Base-by-base conservation (phyloP, 208 protist genomes). In the Trypanosomatidae sp. region DNA sequence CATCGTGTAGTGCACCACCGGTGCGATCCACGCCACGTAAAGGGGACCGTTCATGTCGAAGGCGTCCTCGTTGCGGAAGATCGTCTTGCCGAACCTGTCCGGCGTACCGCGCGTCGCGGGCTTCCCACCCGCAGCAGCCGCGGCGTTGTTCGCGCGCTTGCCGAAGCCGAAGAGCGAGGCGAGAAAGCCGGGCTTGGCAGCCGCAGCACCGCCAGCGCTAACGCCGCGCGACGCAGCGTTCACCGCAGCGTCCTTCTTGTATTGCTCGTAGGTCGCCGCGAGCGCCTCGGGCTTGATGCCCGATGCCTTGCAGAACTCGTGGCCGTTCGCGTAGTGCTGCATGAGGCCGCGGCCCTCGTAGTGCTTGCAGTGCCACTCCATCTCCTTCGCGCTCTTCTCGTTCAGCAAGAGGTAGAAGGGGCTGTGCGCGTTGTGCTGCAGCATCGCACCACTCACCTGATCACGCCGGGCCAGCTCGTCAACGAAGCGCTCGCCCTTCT, bases 1-100 rank as follows among this genome's bases (percentile, higher is more conserved):
- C 97, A 99, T 98, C 25, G 90, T 98, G 89, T 99, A 99, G 86
- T 99, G 98, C 73, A 99, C 83, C 19, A 90, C 84, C 22, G 98
- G 98, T 30, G 93, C 96, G 53, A 99, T 84, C 44, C 83, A 74
- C 47, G 89, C 87, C 41, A 91, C 89, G 80, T 97, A 85, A 33
- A 89, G 77, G 1, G 77, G 79, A 43, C 86, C 79, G 36, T 83
- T 52, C 44, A 88, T 86, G 52, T 66, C 43, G 50, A 91, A 94
- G 53, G 68, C 58, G 41, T 83, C 82, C 43, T 77, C 74, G 74
- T 92, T 92, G 47, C 78, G 83, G 79, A 96, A 95, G 19, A 91
- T 78, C 44, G 72, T 92, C 77, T 96, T 98, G 66, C 92, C 95
- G 76, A 97, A 98, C 6, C 55, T 53, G 70, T 96, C 94, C 0